Evolutionary conservation across 768 basidiomycete species (phyloP), one percentile per base, ranked within the genome.

Genomic region (Lactarius hengduanensis): DNA sequence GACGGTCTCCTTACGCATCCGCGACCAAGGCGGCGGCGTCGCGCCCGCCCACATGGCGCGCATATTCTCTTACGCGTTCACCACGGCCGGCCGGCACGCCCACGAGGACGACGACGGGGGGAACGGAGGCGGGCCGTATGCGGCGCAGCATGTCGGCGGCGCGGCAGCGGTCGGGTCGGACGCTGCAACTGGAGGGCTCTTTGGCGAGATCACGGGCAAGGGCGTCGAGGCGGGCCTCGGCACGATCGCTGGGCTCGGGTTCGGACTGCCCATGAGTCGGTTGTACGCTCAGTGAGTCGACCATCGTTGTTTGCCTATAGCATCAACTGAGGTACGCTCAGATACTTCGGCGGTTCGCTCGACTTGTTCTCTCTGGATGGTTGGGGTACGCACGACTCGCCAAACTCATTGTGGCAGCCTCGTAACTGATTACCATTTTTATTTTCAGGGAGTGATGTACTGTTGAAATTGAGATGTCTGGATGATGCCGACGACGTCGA

Each of bases 41-140:
- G 82, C 87, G 0, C 87, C 87, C 2, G 78, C 82, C 11, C 85
- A 94, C 74, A 84, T 94, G 82, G 78, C 83, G 22, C 84, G 86
- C 55, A 90, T 96, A 63, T 96, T 96, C 76, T 93, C 92, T 20
- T 96, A 96, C 75, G 92, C 92, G 7, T 96, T 94, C 74, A 94
- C 93, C 5, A 94, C 94, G 5, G 92, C 92, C 3, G 88, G 86
- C 7, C 78, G 82, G 53, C 78, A 78, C 11, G 38, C 28, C 62
- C 70, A 5, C 78, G 70, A 74, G 26, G 78, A 75, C 4, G 72
- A 73, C 26, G 57, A 9, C 1, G 66, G 18, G 11, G 36, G 36
- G 1, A 16, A 16, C 18, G 84, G 78, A 11, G 88, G 85, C 38
- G 91, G 90, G 0, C 91, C 91, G 1, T 91, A 92, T 69, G 89